Percentiles rank a stretch among this genome's conserved stretches.
Evolutionary conservation across 2,329 filamentous ascomycete species (phyloP).

Genomic region (Fusarium coicis): DNA sequence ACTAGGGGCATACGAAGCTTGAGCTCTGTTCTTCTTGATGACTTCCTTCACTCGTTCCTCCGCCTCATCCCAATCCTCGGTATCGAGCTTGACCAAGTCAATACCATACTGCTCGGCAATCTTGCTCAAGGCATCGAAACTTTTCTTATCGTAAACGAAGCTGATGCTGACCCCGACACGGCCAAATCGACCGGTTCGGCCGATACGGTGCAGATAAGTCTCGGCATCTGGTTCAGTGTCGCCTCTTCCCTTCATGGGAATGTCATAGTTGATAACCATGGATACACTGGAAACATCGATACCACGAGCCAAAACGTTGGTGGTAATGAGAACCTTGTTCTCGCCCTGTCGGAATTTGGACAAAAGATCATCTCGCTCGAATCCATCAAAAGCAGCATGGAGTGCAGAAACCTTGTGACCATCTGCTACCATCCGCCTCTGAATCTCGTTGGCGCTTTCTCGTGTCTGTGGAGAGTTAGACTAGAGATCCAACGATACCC

Average conservation of each 20-base stretch:
- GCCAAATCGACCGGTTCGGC: constrained; percentile 94
- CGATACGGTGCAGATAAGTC: constrained; percentile 98
- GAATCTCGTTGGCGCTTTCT: constrained; percentile 85
- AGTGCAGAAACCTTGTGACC: constrained; percentile 92
- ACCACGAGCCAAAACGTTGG: constrained; percentile 94
- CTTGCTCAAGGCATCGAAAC: constrained; percentile 80
- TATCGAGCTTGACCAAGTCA: constrained; percentile 82
- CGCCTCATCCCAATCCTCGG: constrained; percentile 89
- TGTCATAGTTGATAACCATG: constrained; percentile 98
- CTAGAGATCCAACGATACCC: not conserved
- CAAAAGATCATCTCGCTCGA: constrained; percentile 84
- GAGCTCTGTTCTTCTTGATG: constrained; percentile 76
- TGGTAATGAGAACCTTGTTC: constrained; percentile 97
- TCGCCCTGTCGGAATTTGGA: constrained; percentile 86
- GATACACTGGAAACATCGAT: constrained; percentile 93
- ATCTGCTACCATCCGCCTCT: constrained; percentile 85
- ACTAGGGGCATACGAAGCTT: constrained; percentile 63
- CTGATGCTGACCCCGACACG: constrained; percentile 96
- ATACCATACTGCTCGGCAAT: constrained; percentile 86
- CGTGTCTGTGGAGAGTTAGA: constrained; percentile 70
- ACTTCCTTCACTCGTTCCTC: constrained; percentile 84
- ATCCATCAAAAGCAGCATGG: constrained; percentile 87
- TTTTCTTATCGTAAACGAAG: constrained; percentile 88
- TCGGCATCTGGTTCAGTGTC: constrained; percentile 90
- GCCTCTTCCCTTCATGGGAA: constrained; percentile 78